phyloP scores from a whole-genome alignment of 176 grass and related monocot genomes.

The Pontederia crassipes region DNA sequence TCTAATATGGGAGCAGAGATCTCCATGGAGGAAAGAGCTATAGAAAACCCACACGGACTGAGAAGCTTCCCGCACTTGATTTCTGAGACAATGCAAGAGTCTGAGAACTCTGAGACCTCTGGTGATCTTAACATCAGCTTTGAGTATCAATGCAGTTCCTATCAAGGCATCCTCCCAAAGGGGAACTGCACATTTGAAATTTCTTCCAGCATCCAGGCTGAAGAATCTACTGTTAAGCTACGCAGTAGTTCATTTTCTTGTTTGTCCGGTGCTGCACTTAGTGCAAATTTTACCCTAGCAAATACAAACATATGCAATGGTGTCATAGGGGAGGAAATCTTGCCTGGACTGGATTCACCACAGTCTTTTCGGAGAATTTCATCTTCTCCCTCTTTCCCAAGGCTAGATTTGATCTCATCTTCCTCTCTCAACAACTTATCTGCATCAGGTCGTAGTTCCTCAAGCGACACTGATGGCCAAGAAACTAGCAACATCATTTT shows the following conservation, averaged over 20 bases:
- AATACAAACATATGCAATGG: conserved; percentile 96
- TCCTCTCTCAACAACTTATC: not conserved
- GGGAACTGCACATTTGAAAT: conserved; percentile 29
- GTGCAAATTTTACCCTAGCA: conserved; percentile 86
- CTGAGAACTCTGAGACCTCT: conserved; percentile 1
- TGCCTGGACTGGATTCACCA: conserved; percentile 85
- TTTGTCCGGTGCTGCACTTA: conserved; percentile 86
- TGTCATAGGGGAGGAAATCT: conserved; percentile 71
- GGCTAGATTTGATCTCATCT: conserved; percentile 9
- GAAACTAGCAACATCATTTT: conserved; percentile 53
- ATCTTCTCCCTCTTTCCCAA: conserved; percentile 35
- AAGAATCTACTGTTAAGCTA: conserved; percentile 36
- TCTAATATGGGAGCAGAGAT: conserved; percentile 22
- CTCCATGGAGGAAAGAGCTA: conserved; percentile 41
- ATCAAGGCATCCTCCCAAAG: conserved; percentile 27
- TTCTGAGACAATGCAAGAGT: conserved; percentile 10
- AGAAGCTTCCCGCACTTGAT: not conserved
- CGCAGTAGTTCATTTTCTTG: conserved; percentile 73
- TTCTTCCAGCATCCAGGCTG: conserved; percentile 30
- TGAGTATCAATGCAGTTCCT: conserved; percentile 17
- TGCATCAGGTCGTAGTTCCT: conserved; percentile 31
- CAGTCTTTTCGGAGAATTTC: conserved; percentile 78
- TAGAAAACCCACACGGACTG: not conserved
- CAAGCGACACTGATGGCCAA: conserved; percentile 34
- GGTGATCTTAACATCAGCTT: conserved; percentile 23